Evolutionary conservation across 345 rosid species (phyloP).

Genomic region (Angophora floribunda): DNA sequence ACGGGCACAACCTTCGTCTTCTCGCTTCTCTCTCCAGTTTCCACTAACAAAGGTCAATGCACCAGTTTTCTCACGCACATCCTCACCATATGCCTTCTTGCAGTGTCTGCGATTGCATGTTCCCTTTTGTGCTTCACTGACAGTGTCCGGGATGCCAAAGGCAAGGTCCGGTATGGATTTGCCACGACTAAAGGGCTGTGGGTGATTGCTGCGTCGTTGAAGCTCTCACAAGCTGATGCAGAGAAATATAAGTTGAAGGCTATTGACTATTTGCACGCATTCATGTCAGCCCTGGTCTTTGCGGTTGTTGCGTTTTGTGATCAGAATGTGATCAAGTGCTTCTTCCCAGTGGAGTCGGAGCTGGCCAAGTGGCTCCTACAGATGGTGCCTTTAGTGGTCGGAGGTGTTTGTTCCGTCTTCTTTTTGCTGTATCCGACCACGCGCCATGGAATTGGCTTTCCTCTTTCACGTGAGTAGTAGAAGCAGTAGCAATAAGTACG

Average conservation of each 20-base stretch:
- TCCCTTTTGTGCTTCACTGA: slow-evolving; percentile 49
- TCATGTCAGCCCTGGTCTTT: slow-evolving; percentile 40
- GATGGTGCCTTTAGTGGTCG: background rate
- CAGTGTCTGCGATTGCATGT: slow-evolving; percentile 26
- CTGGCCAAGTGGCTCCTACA: background rate
- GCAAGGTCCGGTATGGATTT: slow-evolving; percentile 66
- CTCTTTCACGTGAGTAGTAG: background rate
- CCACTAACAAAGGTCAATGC: slow-evolving; percentile 52
- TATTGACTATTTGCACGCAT: slow-evolving; percentile 50
- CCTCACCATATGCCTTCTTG: slow-evolving; percentile 23
- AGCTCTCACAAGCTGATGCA: slow-evolving; percentile 18
- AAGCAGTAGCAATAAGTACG: background rate
- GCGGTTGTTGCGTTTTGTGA: slow-evolving; percentile 12
- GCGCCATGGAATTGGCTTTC: background rate
- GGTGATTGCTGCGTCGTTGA: slow-evolving; percentile 30
- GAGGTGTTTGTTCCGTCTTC: background rate
- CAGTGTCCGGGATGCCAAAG: slow-evolving; percentile 40
- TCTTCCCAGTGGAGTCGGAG: background rate
- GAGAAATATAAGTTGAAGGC: slow-evolving; percentile 23
- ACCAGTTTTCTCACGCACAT: slow-evolving; percentile 15
- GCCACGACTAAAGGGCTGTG: slow-evolving; percentile 42
- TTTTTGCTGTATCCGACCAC: background rate
- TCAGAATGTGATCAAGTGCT: background rate
- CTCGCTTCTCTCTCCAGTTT: slow-evolving; percentile 43
- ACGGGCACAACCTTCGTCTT: slow-evolving; percentile 56